A percentile compares a stretch with the other conserved stretches of the same genome.
Conservation (phyloP, 306 rosid species). For the Quillaja saponaria region DNA sequence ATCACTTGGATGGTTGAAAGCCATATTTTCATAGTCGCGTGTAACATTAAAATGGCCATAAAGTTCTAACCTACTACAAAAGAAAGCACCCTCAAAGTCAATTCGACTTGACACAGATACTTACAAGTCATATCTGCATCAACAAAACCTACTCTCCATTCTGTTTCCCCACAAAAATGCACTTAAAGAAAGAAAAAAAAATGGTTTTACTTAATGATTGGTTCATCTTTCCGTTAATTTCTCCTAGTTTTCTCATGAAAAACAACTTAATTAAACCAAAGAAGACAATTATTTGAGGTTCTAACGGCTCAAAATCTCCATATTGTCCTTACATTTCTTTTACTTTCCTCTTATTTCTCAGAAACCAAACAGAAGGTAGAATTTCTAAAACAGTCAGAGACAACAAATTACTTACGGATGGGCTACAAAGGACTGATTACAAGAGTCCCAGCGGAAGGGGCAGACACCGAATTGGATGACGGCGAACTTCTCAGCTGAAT, state of each 20-base stretch:
- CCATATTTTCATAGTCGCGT: neutral
- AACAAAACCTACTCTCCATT: neutral
- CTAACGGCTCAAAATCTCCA: neutral
- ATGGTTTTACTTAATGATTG: too few species aligned
- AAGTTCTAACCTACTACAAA: neutral
- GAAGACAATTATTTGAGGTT: neutral
- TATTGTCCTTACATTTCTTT: neutral
- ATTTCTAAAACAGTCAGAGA: neutral
- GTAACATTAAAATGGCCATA: constrained; percentile 12
- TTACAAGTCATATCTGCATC: neutral
- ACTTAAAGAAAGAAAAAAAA: too few species aligned
- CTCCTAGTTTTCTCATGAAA: neutral
- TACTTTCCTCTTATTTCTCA: neutral
- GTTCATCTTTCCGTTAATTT: neutral
- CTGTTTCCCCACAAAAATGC: too few species aligned
- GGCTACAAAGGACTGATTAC: constrained; percentile 56
- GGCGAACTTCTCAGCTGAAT: constrained; percentile 86
- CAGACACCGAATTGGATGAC: constrained; percentile 89
- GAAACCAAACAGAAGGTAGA: neutral
- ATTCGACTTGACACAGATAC: neutral
- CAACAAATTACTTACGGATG: constrained; percentile 57
- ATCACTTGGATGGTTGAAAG: neutral
- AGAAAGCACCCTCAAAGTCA: neutral
- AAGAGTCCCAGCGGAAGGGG: constrained; percentile 87
- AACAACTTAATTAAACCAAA: neutral